phyloP scores from a whole-genome alignment of 1,284 basidiomycete genomes.

The Cutaneotrichosporon mucoides region DNA sequence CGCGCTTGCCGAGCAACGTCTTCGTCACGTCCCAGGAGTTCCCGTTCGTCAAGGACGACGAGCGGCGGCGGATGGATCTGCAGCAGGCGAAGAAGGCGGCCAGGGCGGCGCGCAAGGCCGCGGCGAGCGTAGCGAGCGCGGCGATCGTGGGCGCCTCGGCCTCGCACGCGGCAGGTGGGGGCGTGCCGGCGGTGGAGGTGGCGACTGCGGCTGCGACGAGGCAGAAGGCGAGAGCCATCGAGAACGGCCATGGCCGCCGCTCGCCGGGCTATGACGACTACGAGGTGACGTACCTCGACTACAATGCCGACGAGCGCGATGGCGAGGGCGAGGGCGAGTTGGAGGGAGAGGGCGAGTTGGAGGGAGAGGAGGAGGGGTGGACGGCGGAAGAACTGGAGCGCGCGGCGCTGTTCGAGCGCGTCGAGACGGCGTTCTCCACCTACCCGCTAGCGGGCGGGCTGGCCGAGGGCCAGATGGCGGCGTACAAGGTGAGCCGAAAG shows the following conservation, averaged over 20 bases:
- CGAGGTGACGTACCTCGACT: too few species aligned
- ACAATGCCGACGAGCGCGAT: too few species aligned
- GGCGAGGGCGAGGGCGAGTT: conserved; percentile 4
- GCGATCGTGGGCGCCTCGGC: too few species aligned
- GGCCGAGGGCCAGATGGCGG: conserved; percentile 14
- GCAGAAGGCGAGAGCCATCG: too few species aligned
- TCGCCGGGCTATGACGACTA: too few species aligned
- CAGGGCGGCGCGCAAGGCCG: background rate
- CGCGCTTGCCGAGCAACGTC: conserved; percentile 34
- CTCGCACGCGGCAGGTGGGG: too few species aligned
- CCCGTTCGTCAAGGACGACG: conserved; percentile 13
- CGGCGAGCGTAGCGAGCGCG: background rate
- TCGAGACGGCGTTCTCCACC: conserved; percentile 16
- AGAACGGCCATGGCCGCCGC: too few species aligned
- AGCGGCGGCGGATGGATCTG: conserved; percentile 9
- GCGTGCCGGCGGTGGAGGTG: background rate
- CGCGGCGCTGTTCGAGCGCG: background rate
- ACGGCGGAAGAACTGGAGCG: background rate
- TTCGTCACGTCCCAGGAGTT: conserved; percentile 37
- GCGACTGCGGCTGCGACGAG: too few species aligned
- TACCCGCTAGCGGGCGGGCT: conserved; percentile 14
- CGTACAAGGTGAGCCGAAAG: conserved; percentile 31
- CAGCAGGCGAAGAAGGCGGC: background rate
- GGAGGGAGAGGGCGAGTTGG: background rate
- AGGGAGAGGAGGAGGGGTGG: background rate